Conservation (phyloP, 106 monocot species). For the Dioscorea zingiberensis region DNA sequence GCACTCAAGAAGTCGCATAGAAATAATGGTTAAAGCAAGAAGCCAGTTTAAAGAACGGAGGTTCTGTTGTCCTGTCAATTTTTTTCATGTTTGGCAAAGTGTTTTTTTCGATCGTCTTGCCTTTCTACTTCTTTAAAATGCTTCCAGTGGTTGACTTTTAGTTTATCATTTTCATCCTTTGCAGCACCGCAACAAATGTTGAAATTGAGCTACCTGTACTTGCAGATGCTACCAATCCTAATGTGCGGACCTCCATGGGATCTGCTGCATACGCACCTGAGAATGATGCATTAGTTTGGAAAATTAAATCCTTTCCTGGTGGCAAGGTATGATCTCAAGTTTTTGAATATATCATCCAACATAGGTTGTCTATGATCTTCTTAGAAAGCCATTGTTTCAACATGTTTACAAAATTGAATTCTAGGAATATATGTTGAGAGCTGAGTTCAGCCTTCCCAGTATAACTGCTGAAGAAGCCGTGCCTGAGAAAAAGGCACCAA, state of each 20-base stretch:
- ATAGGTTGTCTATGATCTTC: neutral
- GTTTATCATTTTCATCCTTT: constrained; percentile 10
- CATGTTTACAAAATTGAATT: neutral
- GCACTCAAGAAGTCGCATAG: constrained; percentile 96
- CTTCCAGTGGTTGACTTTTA: neutral
- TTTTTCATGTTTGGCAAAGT: neutral
- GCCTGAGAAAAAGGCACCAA: constrained; percentile 90
- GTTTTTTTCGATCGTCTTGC: too few relatives aligned
- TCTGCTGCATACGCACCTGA: constrained; percentile 94
- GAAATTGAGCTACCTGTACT: constrained; percentile 93
- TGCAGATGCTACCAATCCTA: constrained; percentile 85
- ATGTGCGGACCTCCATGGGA: constrained; percentile 89
- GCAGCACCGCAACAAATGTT: constrained; percentile 91
- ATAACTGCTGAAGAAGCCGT: constrained; percentile 72
- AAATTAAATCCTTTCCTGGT: constrained; percentile 96
- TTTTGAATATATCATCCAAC: neutral
- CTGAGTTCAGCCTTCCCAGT: constrained; percentile 94
- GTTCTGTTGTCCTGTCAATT: constrained; percentile 15
- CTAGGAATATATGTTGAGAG: constrained; percentile 94
- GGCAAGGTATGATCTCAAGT: constrained; percentile 51
- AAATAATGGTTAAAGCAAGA: constrained; percentile 84
- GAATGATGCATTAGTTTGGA: constrained; percentile 94
- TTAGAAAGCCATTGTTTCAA: neutral
- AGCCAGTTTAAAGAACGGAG: constrained; percentile 99
- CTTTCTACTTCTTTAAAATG: neutral